Evolutionary conservation across 2,329 filamentous ascomycete genomes (phyloP).

Genomic region (Beauveria brongniartii): DNA sequence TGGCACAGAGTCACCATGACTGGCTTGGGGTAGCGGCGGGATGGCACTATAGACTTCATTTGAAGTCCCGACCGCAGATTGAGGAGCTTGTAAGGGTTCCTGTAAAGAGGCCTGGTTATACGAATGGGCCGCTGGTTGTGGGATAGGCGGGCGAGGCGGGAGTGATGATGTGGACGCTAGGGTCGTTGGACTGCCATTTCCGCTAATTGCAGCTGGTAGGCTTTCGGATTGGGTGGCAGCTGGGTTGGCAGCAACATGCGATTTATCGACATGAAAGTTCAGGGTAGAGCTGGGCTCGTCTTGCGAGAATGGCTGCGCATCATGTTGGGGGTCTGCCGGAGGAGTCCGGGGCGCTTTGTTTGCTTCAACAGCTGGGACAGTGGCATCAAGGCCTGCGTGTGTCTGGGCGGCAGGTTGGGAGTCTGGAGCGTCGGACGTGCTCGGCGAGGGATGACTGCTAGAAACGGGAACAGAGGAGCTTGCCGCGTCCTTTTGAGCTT

Average conservation of each 20-base stretch:
- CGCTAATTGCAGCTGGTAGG: conserved; percentile 20
- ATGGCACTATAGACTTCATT: conserved; percentile 25
- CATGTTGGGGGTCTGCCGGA: not conserved
- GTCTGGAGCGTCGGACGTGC: conserved; percentile 15
- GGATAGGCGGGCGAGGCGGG: conserved; percentile 37
- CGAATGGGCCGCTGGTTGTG: conserved; percentile 29
- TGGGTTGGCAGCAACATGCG: conserved; percentile 16
- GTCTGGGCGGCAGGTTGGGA: conserved; percentile 8
- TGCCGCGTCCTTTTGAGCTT: conserved; percentile 18
- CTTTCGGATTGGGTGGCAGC: conserved; percentile 17
- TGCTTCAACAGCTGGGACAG: not conserved
- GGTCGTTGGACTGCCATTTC: conserved; percentile 23
- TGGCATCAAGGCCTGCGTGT: conserved; percentile 4
- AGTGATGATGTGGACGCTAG: conserved; percentile 34
- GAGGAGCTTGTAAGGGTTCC: conserved; percentile 14
- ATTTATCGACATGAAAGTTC: conserved; percentile 21
- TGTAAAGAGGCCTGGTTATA: conserved; percentile 25
- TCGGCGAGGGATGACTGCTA: conserved; percentile 19
- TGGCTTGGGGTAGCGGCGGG: conserved; percentile 21
- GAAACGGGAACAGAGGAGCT: conserved; percentile 21
- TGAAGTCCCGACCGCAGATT: conserved; percentile 23
- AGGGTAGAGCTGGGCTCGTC: not conserved
- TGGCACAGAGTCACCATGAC: conserved; percentile 19
- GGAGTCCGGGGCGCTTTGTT: not conserved
- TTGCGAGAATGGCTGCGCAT: not conserved